These are phyloP conservation scores for Reticulascus tulasneorum DNA, from an alignment of 2,329 filamentous ascomycete genomes.

Conservation along the genomic window DNA sequence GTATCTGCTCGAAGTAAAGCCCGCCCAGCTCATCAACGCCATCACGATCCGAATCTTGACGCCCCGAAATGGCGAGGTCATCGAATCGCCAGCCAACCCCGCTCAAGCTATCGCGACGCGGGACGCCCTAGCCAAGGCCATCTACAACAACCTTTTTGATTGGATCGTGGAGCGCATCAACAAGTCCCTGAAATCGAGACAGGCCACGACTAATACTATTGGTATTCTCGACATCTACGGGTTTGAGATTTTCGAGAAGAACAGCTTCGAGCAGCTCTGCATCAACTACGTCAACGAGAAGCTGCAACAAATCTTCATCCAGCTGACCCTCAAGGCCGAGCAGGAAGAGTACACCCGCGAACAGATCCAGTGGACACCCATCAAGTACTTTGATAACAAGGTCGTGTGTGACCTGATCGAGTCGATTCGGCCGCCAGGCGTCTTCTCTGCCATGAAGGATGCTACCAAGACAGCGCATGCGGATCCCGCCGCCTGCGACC, in stretches of 20 bases:
- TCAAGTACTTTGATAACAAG: constrained; percentile 99
- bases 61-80: constrained; percentile 61
- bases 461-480: constrained; percentile 98
- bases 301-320: constrained; percentile 97
- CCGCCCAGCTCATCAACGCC: constrained; percentile 75
- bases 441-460: constrained; percentile 95
- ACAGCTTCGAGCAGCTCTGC: constrained; percentile 97
- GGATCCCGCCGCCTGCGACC: constrained; percentile 88
- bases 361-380: constrained; percentile 97
- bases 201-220: constrained; percentile 75
- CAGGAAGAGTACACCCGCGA: constrained; percentile 96
- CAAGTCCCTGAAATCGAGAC: constrained; percentile 75
- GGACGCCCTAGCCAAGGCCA: constrained; percentile 89
- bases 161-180: constrained; percentile 97
- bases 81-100: constrained; percentile 76
- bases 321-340: constrained; percentile 91
- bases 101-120: constrained; percentile 82
- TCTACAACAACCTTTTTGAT: constrained; percentile 96
- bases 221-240: constrained; percentile 99
- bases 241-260: constrained; percentile 98
- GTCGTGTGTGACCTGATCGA: constrained; percentile 97
- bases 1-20: constrained; percentile 85
- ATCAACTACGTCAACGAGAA: constrained; percentile 99
- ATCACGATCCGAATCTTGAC: constrained; percentile 85
- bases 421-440: constrained; percentile 80